Base-by-base conservation (phyloP, 2,329 filamentous ascomycete species). In the Seiridium cupressi region DNA sequence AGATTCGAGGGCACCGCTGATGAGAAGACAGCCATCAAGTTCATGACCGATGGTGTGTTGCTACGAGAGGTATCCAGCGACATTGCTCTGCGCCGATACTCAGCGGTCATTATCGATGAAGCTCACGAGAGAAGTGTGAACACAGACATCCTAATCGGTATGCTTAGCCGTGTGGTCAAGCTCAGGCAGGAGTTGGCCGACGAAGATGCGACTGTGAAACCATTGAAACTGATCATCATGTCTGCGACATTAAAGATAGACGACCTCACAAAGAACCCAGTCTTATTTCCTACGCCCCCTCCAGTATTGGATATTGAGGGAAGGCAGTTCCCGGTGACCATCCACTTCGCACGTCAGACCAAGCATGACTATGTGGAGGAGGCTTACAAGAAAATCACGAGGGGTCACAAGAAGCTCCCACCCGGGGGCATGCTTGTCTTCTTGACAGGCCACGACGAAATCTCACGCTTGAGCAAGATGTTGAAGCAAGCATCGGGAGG, bases 1-100 rank as follows among this genome's bases (percentile, higher is more conserved):
- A 90, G 96, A 32, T 99, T 98, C 65, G 95, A 99, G 71, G 92
- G 90, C 55, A 94, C 89, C 0, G 88, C 90, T 1, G 86, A 88
- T 54, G 81, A 87, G 35, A 89, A 92, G 57, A 99, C 95, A 0
- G 90, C 92, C 5, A 86, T 99, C 73, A 99, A 99, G 73, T 99
- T 98, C 77, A 97, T 99, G 93, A 99, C 95, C 0, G 95, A 99
- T 74, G 95, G 95, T 83, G 93, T 99, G 35, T 80, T 99, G 61
- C 83, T 99, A 8, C 89, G 95, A 60, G 95, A 99, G 74, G 89
- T 97, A 58, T 89, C 91, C 0, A 89, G 95, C 65, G 95, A 99
- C 71, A 92, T 98, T 69, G 84, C 92, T 0, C 77, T 99, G 49
- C 86, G 84, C 55, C 96, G 96, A 68, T 99, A 99, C 74, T 97